A percentile compares a stretch with the other conserved stretches of the same genome.
Conservation (phyloP, 2,329 filamentous ascomycete genomes). For the Penicillium freii region DNA sequence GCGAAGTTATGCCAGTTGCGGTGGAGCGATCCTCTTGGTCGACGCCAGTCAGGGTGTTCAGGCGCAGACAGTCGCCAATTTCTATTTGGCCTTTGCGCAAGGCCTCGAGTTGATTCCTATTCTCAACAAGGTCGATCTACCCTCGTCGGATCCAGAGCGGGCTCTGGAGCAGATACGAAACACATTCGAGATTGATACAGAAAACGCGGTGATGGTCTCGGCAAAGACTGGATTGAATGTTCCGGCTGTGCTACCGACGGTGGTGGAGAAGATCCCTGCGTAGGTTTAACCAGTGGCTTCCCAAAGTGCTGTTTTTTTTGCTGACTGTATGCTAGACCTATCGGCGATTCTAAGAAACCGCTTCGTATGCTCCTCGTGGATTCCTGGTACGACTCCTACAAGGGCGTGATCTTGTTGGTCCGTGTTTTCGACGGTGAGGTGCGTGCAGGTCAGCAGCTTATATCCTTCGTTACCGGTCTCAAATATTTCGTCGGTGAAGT, state of each 20-base stretch:
- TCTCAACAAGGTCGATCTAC: conserved; percentile 94
- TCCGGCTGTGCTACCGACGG: conserved; percentile 73
- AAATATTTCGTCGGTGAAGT: conserved; percentile 96
- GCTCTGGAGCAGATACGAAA: conserved; percentile 82
- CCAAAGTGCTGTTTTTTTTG: not conserved
- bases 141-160: conserved; percentile 79
- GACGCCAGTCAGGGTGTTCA: conserved; percentile 96
- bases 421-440: conserved; percentile 86
- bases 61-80: conserved; percentile 97
- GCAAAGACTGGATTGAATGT: conserved; percentile 94
- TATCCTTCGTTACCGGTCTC: conserved; percentile 81
- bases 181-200: conserved; percentile 82
- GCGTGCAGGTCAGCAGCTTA: conserved; percentile 76
- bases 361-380: conserved; percentile 86
- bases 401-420: conserved; percentile 87
- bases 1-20: conserved; percentile 92
- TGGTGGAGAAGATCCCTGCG: conserved; percentile 79
- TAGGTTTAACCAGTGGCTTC: conserved; percentile 30
- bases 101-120: conserved; percentile 83
- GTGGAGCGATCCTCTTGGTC: conserved; percentile 85
- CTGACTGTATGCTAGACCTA: conserved; percentile 51
- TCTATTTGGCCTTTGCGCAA: conserved; percentile 94
- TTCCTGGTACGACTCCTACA: conserved; percentile 97
- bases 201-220: conserved; percentile 73
- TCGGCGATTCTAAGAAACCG: conserved; percentile 69